Evolutionary conservation across 2,329 filamentous ascomycete species (phyloP).

Genomic region (Botrytis galanthina): DNA sequence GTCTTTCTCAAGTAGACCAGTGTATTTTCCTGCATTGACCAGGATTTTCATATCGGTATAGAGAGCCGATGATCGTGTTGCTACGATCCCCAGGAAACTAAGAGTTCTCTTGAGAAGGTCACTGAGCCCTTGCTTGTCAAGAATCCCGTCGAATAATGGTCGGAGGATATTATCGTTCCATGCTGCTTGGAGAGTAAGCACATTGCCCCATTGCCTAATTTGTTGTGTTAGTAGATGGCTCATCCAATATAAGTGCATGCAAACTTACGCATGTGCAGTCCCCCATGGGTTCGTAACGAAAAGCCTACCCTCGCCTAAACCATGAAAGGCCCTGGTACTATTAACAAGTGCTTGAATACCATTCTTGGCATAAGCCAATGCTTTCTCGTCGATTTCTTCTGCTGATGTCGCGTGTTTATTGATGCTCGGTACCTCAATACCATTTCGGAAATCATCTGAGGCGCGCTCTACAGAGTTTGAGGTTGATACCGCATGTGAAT

Average conservation of each 20-base stretch:
- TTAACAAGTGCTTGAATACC: slow-evolving; percentile 65
- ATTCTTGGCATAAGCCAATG: slow-evolving; percentile 54
- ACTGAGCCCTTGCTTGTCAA: slow-evolving; percentile 56
- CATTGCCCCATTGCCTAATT: slow-evolving; percentile 89
- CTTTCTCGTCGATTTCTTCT: slow-evolving; percentile 43
- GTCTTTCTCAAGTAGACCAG: slow-evolving; percentile 24
- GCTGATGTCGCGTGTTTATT: slow-evolving; percentile 40
- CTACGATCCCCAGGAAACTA: slow-evolving; percentile 66
- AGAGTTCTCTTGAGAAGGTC: slow-evolving; percentile 72
- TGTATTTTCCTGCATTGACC: slow-evolving; percentile 37
- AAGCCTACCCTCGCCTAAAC: slow-evolving; percentile 58
- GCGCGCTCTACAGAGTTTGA: slow-evolving; percentile 23
- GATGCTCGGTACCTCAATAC: slow-evolving; percentile 40
- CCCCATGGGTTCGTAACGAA: slow-evolving; percentile 96
- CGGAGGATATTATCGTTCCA: slow-evolving; percentile 65
- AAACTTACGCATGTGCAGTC: slow-evolving; percentile 87
- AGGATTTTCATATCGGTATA: slow-evolving; percentile 73
- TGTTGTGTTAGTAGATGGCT: slow-evolving; percentile 29
- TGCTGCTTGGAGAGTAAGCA: slow-evolving; percentile 83
- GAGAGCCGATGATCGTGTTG: slow-evolving; percentile 73
- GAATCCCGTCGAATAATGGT: slow-evolving; percentile 54
- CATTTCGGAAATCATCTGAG: slow-evolving; percentile 29
- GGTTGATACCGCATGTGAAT: slow-evolving; percentile 30
- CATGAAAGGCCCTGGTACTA: slow-evolving; percentile 81
- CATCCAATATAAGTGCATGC: neutral